These are phyloP conservation scores for Harringtonia aguacate DNA, from an alignment of 2,329 filamentous ascomycete species.

Conservation along the genomic window DNA sequence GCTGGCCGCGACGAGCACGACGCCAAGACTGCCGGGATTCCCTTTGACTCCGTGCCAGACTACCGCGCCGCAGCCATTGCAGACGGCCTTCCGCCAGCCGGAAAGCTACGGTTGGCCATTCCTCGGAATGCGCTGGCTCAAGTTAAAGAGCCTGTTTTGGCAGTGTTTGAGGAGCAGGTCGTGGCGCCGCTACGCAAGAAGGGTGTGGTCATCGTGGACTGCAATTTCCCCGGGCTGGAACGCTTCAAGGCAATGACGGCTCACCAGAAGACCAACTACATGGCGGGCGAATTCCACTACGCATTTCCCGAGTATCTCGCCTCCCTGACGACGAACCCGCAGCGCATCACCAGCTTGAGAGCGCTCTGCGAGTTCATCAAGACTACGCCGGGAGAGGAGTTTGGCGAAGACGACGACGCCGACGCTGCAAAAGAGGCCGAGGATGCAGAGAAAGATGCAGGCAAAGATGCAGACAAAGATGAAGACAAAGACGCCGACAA, in stretches of 20 bases:
- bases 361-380: constrained; percentile 47
- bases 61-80: constrained; percentile 24
- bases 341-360: constrained; percentile 37
- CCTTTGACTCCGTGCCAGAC: constrained; percentile 25
- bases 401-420: constrained; percentile 46
- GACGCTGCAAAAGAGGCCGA: constrained; percentile 35
- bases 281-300: constrained; percentile 43
- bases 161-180: constrained; percentile 41
- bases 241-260: background rate
- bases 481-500: too few species aligned
- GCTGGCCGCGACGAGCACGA: constrained; percentile 49
- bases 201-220: constrained; percentile 41
- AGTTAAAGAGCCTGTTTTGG: constrained; percentile 16
- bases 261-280: constrained; percentile 3
- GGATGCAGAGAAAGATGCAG: constrained; percentile 26
- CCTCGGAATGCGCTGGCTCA: constrained; percentile 44
- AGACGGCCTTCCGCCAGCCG: constrained; percentile 24
- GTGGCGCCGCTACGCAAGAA: constrained; percentile 34
- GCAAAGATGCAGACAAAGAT: too few species aligned
- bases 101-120: constrained; percentile 46
- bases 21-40: constrained; percentile 53
- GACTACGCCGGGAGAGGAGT: constrained; percentile 40
- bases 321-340: constrained; percentile 45
- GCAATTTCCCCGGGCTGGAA: constrained; percentile 32
- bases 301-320: constrained; percentile 47